Evolutionary conservation across 208 protist genomes (phyloP), one percentile per base, ranked within the genome.

Genomic region (Acanthamoeba sp.): DNA sequence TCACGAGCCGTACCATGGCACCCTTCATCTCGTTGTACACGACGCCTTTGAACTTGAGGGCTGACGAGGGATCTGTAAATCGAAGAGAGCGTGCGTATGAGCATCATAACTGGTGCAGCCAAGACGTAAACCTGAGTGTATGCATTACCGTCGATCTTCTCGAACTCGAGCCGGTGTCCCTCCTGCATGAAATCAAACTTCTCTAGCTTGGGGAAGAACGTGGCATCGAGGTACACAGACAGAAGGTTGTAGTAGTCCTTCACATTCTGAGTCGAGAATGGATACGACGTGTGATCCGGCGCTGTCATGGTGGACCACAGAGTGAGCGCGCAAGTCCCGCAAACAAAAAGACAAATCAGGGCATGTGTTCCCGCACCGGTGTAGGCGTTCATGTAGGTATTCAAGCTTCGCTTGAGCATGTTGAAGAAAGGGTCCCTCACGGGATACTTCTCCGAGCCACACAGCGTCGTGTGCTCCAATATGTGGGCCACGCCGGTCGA

Each of bases 401-500:
- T 97, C 78, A 97, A 66, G 66, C 69, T 95, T 27, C 96, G 76
- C 73, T 98, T 98, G 29, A 97, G 66, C 96, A 98, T 97, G 36
- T 98, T 97, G 52, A 98, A 96, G 69, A 98, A 98, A n/a, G 96
- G 96, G 62, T 98, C 97, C 20, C 96, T n/a, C 9, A 99, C 98
- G 18, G 99, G 98, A 95, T 99, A 99, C 95, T 99, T 98, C 29
- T 98, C 93, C 62, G 98, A 99, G 29, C 99, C 99, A 96, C 99
- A 99, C 29, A 99, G 96, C 22, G 98, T 98, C 3, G 98, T 99
- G 97, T 99, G 99, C 96, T 99, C 99, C 85, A 99, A 96, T 32
- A 99, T 99, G 95, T 99, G 99, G 22, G 99, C 98, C 9, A 98
- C 98, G 73, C 99, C 99, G 40, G 98, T 99, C 89, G 95, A 97